A percentile compares a stretch with the other conserved stretches of the same genome.
Evolutionary conservation across 2,329 filamentous ascomycete species (phyloP).

Genomic region (Cercospora janseana): DNA sequence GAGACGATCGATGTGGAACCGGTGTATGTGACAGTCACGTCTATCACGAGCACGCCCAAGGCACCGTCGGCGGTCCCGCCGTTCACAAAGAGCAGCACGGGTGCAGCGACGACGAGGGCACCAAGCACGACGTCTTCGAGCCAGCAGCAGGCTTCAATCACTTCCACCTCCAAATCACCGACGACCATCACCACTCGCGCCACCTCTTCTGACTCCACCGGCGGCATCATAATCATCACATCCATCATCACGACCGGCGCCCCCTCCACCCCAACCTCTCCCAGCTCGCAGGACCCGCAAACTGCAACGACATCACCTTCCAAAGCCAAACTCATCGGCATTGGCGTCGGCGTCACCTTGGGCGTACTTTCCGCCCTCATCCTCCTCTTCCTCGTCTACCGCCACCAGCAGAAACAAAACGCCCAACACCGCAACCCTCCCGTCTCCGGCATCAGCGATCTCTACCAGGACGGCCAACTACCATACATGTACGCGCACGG

Average conservation of each 20-base stretch:
- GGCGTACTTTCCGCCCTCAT: slow-evolving; percentile 7
- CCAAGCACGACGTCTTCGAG: background rate
- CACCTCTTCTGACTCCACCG: slow-evolving; percentile 9
- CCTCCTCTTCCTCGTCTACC: slow-evolving; percentile 13
- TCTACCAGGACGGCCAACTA: slow-evolving; percentile 8
- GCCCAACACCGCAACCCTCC: slow-evolving; percentile 11
- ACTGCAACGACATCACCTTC: background rate
- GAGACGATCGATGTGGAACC: slow-evolving; percentile 25
- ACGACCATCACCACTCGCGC: slow-evolving; percentile 8
- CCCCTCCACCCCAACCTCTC: background rate
- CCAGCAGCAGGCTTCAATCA: background rate
- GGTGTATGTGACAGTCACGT: slow-evolving; percentile 17
- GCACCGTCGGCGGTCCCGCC: slow-evolving; percentile 11
- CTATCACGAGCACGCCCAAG: slow-evolving; percentile 21
- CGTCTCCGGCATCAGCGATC: slow-evolving; percentile 16
- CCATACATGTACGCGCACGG: slow-evolving; percentile 18
- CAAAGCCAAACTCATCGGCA: slow-evolving; percentile 13
- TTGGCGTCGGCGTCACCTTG: slow-evolving; percentile 12
- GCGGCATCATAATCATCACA: slow-evolving; percentile 7
- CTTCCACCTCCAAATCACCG: background rate
- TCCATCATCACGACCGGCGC: slow-evolving; percentile 2
- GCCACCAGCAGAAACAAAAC: slow-evolving; percentile 5
- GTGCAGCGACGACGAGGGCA: background rate
- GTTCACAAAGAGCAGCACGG: slow-evolving; percentile 3
- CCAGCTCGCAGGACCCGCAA: background rate